phyloP scores from a whole-genome alignment of 257 asterid species.

The Prunella vulgaris region DNA sequence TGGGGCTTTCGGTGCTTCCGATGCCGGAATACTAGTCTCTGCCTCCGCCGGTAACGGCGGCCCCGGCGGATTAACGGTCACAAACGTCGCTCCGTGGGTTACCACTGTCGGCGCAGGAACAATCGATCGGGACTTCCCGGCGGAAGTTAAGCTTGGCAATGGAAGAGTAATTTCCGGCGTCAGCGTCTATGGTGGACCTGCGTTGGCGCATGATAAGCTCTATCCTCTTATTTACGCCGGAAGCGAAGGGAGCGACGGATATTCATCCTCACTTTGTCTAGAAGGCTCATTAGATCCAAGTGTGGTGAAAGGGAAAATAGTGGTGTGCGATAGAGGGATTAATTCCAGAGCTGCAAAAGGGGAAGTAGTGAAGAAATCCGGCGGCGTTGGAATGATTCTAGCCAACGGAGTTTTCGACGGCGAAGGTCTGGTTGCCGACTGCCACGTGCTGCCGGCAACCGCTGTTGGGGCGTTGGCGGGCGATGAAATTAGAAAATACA shows the following conservation, averaged over 20 bases:
- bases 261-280: conserved; percentile 68
- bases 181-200: conserved; percentile 75
- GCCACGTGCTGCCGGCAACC: conserved; percentile 82
- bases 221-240: conserved; percentile 80
- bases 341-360: conserved; percentile 82
- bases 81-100: conserved; percentile 91
- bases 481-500: conserved; percentile 63
- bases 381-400: conserved; percentile 78
- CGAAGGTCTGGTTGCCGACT: conserved; percentile 79
- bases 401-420: conserved; percentile 87
- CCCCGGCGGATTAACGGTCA: conserved; percentile 74
- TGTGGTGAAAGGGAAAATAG: conserved; percentile 57
- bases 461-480: conserved; percentile 66
- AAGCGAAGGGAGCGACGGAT: conserved; percentile 69
- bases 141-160: conserved; percentile 70
- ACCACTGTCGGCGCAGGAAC: conserved; percentile 90
- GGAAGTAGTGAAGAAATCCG: conserved; percentile 82
- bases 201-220: conserved; percentile 46
- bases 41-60: conserved; percentile 95
- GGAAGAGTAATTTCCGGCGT: conserved; percentile 55
- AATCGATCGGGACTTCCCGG: conserved; percentile 84
- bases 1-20: conserved; percentile 66
- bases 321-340: conserved; percentile 73
- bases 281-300: conserved; percentile 68
- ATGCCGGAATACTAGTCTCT: conserved; percentile 72